Evolutionary conservation across 1,284 basidiomycete species (phyloP).

Genomic region (Austroboletus novae-zelandiae): DNA sequence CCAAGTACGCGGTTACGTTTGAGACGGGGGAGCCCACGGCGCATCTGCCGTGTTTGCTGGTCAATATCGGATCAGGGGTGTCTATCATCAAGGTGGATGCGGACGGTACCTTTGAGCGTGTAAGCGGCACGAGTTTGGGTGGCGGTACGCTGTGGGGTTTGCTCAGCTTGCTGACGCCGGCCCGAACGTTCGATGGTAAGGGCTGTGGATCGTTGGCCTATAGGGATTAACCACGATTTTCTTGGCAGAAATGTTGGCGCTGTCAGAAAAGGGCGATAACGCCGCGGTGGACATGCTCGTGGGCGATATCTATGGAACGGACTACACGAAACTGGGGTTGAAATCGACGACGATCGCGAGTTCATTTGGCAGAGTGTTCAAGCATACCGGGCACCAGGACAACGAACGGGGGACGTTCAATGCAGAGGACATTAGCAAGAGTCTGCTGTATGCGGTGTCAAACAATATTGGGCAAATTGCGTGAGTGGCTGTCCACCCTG

Average conservation of each 20-base stretch:
- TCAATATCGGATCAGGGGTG: constrained; percentile 98
- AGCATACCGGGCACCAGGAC: constrained; percentile 64
- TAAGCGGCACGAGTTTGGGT: constrained; percentile 95
- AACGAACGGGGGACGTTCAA: constrained; percentile 57
- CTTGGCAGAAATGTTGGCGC: constrained; percentile 85
- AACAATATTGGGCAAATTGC: constrained; percentile 99
- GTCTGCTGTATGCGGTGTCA: constrained; percentile 92
- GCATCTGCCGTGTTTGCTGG: constrained; percentile 93
- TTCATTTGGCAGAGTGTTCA: constrained; percentile 98
- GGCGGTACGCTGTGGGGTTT: constrained; percentile 99
- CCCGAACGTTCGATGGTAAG: constrained; percentile 94
- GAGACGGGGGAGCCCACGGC: constrained; percentile 70
- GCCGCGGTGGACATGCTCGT: constrained; percentile 97
- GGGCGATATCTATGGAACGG: constrained; percentile 97
- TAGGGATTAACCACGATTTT: constrained; percentile 8
- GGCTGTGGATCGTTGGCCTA: constrained; percentile 5
- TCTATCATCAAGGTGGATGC: constrained; percentile 98
- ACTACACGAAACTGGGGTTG: constrained; percentile 90
- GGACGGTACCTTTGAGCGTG: constrained; percentile 93
- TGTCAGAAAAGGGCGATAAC: constrained; percentile 95
- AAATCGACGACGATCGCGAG: constrained; percentile 98
- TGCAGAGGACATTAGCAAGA: constrained; percentile 93
- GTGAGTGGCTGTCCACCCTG: constrained; percentile 53
- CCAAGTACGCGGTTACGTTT: constrained; percentile 87
- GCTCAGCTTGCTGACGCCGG: constrained; percentile 90